Base-by-base conservation (phyloP, 139 green algal species). In the Pleodorina starrii region DNA sequence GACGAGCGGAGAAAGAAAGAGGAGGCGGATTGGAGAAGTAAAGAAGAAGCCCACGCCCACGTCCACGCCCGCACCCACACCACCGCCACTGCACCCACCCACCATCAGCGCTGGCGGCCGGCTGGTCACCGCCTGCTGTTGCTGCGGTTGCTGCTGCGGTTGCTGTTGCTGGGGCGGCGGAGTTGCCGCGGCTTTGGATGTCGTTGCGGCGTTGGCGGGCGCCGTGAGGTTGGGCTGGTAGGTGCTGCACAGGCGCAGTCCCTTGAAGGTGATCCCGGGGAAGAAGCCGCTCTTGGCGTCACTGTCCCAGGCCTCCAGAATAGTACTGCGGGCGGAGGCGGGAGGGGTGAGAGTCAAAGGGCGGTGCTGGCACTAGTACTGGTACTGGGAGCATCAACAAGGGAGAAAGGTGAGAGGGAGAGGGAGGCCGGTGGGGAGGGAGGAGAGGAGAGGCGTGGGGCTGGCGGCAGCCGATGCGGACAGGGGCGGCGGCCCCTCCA, bases 291-390 rank as follows among this genome's bases (percentile, higher is more conserved):
- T 50, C 79, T 74, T 74, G 42, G 48, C 60, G 63, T 87, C 81
- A 38, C 29, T 50, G n/a, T 87, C 81, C 81, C 81, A 87, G 5
- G 81, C 60, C 81, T 87, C 81, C 81, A 87, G 63, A 12, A 87
- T 25, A 3, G 36, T 50, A 4, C 81, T 87, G 78, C n/a, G n/a
- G n/a, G n/a, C n/a, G n/a, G 12, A 29, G 36, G 51, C 35, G 2
- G 9, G 36, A 43, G 16, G 19, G 17, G 27, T 1, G 51, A 5
- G 54, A 32, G n/a, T n/a, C n/a, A n/a, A n/a, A n/a, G n/a, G n/a
- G n/a, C n/a, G n/a, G n/a, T n/a, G n/a, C n/a, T n/a, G n/a, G n/a
- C n/a, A n/a, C n/a, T n/a, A n/a, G n/a, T n/a, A n/a, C n/a, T n/a
- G n/a, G n/a, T n/a, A n/a, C n/a, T n/a, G n/a, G n/a, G n/a, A n/a